A percentile compares a stretch with the other conserved stretches of the same genome.
phyloP scores from a whole-genome alignment of 2,329 filamentous ascomycete species.

The Botrytis medusae region DNA sequence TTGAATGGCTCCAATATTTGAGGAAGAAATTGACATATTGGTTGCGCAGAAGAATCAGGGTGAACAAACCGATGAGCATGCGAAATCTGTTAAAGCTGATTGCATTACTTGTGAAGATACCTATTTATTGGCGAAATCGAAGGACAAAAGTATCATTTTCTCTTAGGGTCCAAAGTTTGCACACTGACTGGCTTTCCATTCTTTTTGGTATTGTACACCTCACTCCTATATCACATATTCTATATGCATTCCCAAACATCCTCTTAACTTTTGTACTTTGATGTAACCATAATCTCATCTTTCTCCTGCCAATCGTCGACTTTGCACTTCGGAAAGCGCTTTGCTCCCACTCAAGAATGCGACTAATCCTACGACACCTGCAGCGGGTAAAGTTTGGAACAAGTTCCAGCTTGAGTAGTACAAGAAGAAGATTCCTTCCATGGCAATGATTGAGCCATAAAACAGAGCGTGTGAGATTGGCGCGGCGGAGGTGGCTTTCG shows the following conservation, averaged over 20 bases:
- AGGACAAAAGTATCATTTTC: background rate
- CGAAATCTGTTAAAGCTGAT: background rate
- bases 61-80: background rate
- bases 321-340: slow-evolving; percentile 90
- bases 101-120: slow-evolving; percentile 3
- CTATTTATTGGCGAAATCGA: slow-evolving; percentile 13
- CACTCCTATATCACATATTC: background rate
- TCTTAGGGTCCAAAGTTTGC: background rate
- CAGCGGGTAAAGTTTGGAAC: slow-evolving; percentile 81
- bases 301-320: slow-evolving; percentile 69
- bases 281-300: slow-evolving; percentile 26
- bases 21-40: background rate
- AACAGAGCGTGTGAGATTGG: slow-evolving; percentile 82
- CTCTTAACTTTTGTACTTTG: background rate
- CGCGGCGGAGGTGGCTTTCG: slow-evolving; percentile 71
- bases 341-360: slow-evolving; percentile 85
- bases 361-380: slow-evolving; percentile 64
- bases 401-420: slow-evolving; percentile 94
- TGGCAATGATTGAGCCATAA: slow-evolving; percentile 79
- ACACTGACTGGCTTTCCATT: background rate
- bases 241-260: slow-evolving; percentile 11
- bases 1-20: slow-evolving; percentile 39
- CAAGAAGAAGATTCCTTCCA: slow-evolving; percentile 90
- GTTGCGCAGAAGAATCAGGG: background rate
- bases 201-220: slow-evolving; percentile 19